These are phyloP conservation scores for Podaxis mareebaensis DNA, from an alignment of 768 basidiomycete species.

Conservation along the genomic window DNA sequence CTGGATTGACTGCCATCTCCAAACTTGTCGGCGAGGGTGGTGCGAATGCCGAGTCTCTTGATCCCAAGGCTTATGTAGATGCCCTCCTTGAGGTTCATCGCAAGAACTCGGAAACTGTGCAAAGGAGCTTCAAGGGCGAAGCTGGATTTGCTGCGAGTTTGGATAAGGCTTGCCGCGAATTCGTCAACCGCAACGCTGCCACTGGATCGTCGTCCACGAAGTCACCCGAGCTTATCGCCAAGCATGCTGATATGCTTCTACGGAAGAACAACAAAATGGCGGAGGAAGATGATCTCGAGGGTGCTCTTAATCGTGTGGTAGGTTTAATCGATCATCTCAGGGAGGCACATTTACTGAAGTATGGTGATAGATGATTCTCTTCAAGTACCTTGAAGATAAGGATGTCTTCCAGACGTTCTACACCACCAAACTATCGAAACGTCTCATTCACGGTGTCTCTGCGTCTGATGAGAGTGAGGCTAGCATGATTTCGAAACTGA, in stretches of 20 bases:
- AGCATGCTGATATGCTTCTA: constrained; percentile 89
- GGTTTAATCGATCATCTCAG: constrained; percentile 35
- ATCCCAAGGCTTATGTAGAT: constrained; percentile 96
- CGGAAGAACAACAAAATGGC: constrained; percentile 97
- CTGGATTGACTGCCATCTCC: constrained; percentile 82
- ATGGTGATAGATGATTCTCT: constrained; percentile 84
- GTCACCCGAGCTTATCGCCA: constrained; percentile 93
- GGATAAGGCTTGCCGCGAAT: constrained; percentile 96
- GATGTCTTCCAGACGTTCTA: constrained; percentile 99
- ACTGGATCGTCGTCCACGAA: constrained; percentile 87
- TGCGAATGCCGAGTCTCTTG: constrained; percentile 65
- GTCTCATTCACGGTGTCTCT: constrained; percentile 89
- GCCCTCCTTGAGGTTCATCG: constrained; percentile 89
- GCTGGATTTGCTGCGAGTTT: constrained; percentile 94
- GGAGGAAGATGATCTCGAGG: constrained; percentile 92
- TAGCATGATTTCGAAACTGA: constrained; percentile 98
- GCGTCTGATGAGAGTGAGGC: constrained; percentile 97
- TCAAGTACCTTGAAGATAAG: constrained; percentile 99
- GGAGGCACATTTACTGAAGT: constrained; percentile 25
- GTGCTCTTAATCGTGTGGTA: constrained; percentile 90
- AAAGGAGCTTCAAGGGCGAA: constrained; percentile 91
- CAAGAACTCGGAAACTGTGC: constrained; percentile 93
- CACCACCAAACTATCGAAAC: constrained; percentile 92
- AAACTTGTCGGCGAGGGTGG: constrained; percentile 72
- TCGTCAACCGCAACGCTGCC: constrained; percentile 92